These are phyloP conservation scores for Gentiana macrophylla DNA, from an alignment of 257 asterid species.

Conservation along the genomic window DNA sequence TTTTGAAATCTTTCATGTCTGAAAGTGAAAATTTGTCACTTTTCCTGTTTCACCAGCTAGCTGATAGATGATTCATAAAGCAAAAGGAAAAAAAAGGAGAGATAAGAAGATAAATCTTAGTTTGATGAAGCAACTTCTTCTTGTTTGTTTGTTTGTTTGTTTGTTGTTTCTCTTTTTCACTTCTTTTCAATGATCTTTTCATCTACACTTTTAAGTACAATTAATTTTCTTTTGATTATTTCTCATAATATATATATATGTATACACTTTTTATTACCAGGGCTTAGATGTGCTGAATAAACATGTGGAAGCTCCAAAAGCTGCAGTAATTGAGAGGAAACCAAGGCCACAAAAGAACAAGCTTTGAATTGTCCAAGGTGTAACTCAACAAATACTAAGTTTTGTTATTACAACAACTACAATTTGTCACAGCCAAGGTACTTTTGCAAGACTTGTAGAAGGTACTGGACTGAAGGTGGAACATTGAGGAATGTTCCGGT, in stretches of 20 bases:
- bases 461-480: slow-evolving; percentile 92
- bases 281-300: slow-evolving; percentile 33
- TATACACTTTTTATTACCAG: slow-evolving; percentile 9
- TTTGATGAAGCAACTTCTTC: too few species aligned
- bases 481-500: slow-evolving; percentile 74
- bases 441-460: slow-evolving; percentile 75
- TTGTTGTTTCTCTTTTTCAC: slow-evolving; percentile 13
- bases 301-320: slow-evolving; percentile 26
- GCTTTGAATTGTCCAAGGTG: slow-evolving; percentile 79
- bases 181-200: not conserved
- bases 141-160: slow-evolving; percentile 9
- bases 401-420: slow-evolving; percentile 83
- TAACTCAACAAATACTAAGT: slow-evolving; percentile 72
- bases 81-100: slow-evolving; percentile 19
- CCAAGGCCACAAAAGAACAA: slow-evolving; percentile 57
- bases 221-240: not conserved
- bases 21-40: slow-evolving; percentile 9
- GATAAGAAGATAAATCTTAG: slow-evolving; percentile 2
- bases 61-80: slow-evolving; percentile 4
- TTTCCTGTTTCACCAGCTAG: slow-evolving; percentile 20
- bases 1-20: slow-evolving; percentile 15
- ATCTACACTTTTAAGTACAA: slow-evolving; percentile 7
- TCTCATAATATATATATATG: not conserved
- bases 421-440: slow-evolving; percentile 81
- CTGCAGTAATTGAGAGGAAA: slow-evolving; percentile 25